phyloP scores from a whole-genome alignment of 768 basidiomycete genomes.

The Pleurotus tuber-regium region DNA sequence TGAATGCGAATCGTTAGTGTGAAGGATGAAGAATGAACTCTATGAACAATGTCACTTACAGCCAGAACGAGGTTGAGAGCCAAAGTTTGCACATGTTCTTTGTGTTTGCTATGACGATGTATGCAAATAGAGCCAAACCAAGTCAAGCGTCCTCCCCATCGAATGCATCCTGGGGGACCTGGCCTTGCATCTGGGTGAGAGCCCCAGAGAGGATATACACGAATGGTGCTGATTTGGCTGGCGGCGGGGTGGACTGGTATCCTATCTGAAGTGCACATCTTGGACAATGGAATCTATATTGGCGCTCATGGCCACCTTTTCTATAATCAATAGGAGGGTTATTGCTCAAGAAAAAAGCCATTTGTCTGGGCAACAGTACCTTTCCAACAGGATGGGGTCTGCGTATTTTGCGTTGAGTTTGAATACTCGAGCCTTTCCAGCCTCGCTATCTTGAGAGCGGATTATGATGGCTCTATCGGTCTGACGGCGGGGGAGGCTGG shows the following conservation, averaged over 20 bases:
- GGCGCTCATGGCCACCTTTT: slow-evolving; percentile 68
- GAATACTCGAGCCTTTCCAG: slow-evolving; percentile 67
- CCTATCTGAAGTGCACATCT: slow-evolving; percentile 66
- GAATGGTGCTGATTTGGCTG: slow-evolving; percentile 73
- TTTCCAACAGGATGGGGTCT: slow-evolving; percentile 74
- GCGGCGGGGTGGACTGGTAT: slow-evolving; percentile 78
- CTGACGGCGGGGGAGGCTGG: slow-evolving; percentile 64
- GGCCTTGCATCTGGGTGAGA: slow-evolving; percentile 86
- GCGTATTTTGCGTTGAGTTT: slow-evolving; percentile 77
- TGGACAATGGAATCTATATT: slow-evolving; percentile 69
- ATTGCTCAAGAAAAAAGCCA: slow-evolving; percentile 12
- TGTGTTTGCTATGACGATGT: neutral
- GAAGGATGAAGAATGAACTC: neutral
- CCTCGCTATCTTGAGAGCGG: slow-evolving; percentile 63
- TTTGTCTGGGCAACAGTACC: slow-evolving; percentile 42
- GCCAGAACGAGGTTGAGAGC: neutral
- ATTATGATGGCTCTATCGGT: slow-evolving; percentile 82
- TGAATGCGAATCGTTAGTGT: neutral
- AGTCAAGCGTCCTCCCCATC: slow-evolving; percentile 49
- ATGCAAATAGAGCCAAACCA: slow-evolving; percentile 12
- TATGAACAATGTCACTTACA: slow-evolving; percentile 2
- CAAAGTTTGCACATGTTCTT: neutral
- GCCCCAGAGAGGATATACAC: slow-evolving; percentile 80
- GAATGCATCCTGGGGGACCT: slow-evolving; percentile 82
- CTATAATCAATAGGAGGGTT: slow-evolving; percentile 36